phyloP scores from a whole-genome alignment of 306 rosid species.

The Cyclanthera cordifolia region DNA sequence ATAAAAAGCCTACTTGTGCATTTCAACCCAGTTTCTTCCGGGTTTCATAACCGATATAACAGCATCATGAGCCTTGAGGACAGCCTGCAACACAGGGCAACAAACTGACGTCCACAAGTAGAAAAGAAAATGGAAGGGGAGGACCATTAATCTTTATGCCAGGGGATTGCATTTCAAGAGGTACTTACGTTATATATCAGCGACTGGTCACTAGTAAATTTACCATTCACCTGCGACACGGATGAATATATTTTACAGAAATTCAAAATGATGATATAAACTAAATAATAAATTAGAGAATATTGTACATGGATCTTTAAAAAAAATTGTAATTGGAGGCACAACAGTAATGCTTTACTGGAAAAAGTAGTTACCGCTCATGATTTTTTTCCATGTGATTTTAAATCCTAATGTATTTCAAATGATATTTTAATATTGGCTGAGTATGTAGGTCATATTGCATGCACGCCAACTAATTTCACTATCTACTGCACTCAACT shows the following conservation, averaged over 20 bases:
- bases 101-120: conserved; percentile 1
- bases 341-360: neutral
- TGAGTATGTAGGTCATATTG: too few species aligned
- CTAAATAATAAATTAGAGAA: neutral
- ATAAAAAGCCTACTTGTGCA: conserved; percentile 59
- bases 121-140: neutral
- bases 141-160: neutral
- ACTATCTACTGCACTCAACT: too few species aligned
- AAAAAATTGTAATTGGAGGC: neutral
- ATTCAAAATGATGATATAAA: conserved; percentile 7
- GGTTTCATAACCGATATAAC: conserved; percentile 73
- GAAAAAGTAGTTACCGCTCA: neutral
- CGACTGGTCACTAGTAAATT: conserved; percentile 66
- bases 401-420: neutral
- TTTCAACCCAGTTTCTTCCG: conserved; percentile 66
- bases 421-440: neutral
- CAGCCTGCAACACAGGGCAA: conserved; percentile 49
- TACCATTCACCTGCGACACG: conserved; percentile 66
- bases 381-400: neutral
- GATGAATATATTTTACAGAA: neutral
- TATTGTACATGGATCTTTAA: neutral
- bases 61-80: conserved; percentile 78
- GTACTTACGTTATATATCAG: conserved; percentile 61
- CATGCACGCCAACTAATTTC: too few species aligned
- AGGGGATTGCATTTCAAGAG: conserved; percentile 1